Evolutionary conservation across 176 grass and related monocot species (phyloP), one percentile per base, ranked within the genome.

Genomic region (Chloris gayana): DNA sequence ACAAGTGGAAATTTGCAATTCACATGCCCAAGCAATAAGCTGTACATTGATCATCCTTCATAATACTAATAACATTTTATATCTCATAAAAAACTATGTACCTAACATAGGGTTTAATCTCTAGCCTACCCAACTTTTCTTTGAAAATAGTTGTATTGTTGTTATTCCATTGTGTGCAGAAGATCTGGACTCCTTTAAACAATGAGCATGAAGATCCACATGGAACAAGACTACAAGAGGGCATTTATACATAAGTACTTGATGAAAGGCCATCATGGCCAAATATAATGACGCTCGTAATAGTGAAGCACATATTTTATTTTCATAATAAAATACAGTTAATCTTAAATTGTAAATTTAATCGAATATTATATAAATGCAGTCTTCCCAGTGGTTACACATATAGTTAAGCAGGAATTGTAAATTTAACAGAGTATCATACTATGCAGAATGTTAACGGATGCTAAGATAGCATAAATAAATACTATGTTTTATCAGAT

Each of bases 361-460:
- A 39, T 7, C 5, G 37, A 39, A 39, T n/a, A n/a, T n/a, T n/a
- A n/a, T n/a, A n/a, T n/a, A n/a, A n/a, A n/a, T n/a, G n/a, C n/a
- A n/a, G n/a, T n/a, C n/a, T n/a, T n/a, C n/a, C n/a, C n/a, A n/a
- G n/a, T n/a, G n/a, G n/a, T n/a, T n/a, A n/a, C n/a, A n/a, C n/a
- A 37, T 37, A 37, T 37, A 37, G 35, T 37, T 37, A 38, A 31
- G 21, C 45, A 29, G 39, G 54, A 33, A 56, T 27, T 7, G 45
- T 22, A 37, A 27, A 57, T 33, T 60, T 45, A 64, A 77, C 58
- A 76, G 64, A 54, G 56, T 56, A 58, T 62, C n/a, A 75, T 61
- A 57, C 42, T 5, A 14, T 45, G 33, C 44, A 64, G 37, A 53
- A 72, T 54, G 33, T 18, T 64, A 60, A 64, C 30, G 24, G 57